Evolutionary conservation across 2,329 filamentous ascomycete genomes (phyloP), one percentile per base, ranked within the genome.

Genomic region (Sporothrix brunneoviolacea): DNA sequence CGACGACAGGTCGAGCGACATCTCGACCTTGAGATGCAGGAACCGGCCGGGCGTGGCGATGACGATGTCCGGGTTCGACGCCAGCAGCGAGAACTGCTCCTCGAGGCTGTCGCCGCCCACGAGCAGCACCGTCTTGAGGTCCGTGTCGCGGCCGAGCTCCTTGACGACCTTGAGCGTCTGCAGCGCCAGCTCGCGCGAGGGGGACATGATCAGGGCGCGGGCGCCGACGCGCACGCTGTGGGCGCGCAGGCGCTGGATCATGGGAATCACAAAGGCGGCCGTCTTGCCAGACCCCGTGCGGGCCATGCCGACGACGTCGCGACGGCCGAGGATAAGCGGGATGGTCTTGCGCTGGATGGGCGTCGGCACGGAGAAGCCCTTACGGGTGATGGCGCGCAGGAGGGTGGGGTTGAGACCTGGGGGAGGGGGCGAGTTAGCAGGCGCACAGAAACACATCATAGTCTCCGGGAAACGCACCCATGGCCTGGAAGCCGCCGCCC

Each of bases 281-380:
- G 94, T 98, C 74, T 98, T 98, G 72, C 93, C 93, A 18, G 91
- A 97, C 65, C 93, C 93, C n/a, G 94, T 98, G 58, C 94, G 79
- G 8, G 93, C 93, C 93, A 98, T 98, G 58, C 91, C 94, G 21
- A 98, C 91, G n/a, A 97, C 88, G 76, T 98, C 93, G 69, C 90
- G 88, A 48, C 86, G 81, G 55, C 94, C 87, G 59, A 97, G 75
- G 50, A 98, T 82, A 50, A 97, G 74, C 4, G 93, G 94, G 42
- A 98, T 95, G 2, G 93, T 88, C 69, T 97, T 97, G 59, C 93
- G 82, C 72, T 98, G 93, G 67, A 98, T 98, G 0, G 93, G 93
- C 0, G 93, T 98, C 4, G 94, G 94, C 3, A 97, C 88, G 1
- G 86, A 89, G 69, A 96, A 98, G 15, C 93, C 94, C 70, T 97